Conservation (phyloP, 208 protist species). For the Kentomonas sorsogonicus region DNA sequence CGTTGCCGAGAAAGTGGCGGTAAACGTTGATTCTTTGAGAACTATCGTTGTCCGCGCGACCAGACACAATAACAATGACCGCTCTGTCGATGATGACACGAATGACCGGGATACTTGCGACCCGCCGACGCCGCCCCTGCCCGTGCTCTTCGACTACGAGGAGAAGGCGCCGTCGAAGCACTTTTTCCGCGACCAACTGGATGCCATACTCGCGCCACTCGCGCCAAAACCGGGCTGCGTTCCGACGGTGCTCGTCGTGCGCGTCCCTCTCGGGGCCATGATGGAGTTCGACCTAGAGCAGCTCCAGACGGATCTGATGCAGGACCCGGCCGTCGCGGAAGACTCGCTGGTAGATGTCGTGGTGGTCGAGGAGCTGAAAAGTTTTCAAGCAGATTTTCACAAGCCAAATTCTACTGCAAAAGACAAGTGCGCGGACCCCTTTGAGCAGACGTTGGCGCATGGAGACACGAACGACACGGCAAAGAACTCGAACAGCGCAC, state of each 20-base stretch:
- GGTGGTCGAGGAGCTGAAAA: constrained; percentile 44
- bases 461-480: neutral
- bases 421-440: no score
- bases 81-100: no score
- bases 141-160: no score
- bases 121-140: no score
- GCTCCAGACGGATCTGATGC: constrained; percentile 30
- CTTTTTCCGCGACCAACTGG: constrained; percentile 13
- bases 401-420: no score
- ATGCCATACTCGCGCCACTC: constrained; percentile 20
- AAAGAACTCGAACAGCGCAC: neutral
- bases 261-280: constrained; percentile 15
- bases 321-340: constrained; percentile 35
- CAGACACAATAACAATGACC: no score
- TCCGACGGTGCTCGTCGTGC: constrained; percentile 23
- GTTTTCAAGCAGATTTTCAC: no score
- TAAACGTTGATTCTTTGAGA: no score
- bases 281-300: constrained; percentile 28
- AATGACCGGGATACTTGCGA: no score
- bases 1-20: no score
- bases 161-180: no score
- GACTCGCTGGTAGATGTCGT: constrained; percentile 53
- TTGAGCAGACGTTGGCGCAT: constrained; percentile 1
- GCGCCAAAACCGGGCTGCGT: constrained; percentile 23
- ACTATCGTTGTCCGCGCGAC: no score